Conservation (phyloP, 2,329 filamentous ascomycete species). For the Simplicillium sp. region DNA sequence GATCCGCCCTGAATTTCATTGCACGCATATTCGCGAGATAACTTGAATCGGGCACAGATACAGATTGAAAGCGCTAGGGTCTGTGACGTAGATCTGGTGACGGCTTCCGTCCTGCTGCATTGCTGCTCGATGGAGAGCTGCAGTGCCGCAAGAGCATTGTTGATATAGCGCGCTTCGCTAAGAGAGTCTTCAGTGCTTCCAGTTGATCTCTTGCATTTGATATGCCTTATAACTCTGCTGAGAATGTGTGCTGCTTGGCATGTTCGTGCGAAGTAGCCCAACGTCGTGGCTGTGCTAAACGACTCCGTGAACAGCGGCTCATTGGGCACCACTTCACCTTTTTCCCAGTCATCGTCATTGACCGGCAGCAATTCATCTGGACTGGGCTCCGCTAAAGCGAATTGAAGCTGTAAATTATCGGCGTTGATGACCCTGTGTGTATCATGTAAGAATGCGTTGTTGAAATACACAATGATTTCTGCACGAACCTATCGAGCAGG, state of each 20-base stretch:
- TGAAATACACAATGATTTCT: no score
- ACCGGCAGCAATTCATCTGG: constrained; percentile 8
- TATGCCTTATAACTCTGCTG: constrained; percentile 7
- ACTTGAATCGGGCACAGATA: no score
- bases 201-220: no score
- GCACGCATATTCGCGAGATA: no score
- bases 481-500: constrained; percentile 10
- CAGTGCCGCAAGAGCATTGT: constrained; percentile 7
- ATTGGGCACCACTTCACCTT: constrained; percentile 8
- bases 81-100: no score
- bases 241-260: constrained; percentile 13
- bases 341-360: constrained; percentile 11
- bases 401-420: constrained; percentile 3
- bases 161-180: constrained; percentile 8
- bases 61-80: no score
- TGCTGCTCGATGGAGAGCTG: constrained; percentile 3
- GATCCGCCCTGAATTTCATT: no score
- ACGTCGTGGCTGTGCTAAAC: constrained; percentile 7
- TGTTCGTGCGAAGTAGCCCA: constrained; percentile 8
- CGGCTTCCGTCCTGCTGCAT: no score
- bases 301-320: constrained; percentile 9
- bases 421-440: constrained; percentile 7
- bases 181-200: background rate
- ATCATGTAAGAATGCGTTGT: no score
- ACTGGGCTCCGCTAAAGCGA: constrained; percentile 7